A percentile compares a stretch with the other conserved stretches of the same genome.
phyloP scores from a whole-genome alignment of 805 yeast species.

The Lachancea sp. region DNA sequence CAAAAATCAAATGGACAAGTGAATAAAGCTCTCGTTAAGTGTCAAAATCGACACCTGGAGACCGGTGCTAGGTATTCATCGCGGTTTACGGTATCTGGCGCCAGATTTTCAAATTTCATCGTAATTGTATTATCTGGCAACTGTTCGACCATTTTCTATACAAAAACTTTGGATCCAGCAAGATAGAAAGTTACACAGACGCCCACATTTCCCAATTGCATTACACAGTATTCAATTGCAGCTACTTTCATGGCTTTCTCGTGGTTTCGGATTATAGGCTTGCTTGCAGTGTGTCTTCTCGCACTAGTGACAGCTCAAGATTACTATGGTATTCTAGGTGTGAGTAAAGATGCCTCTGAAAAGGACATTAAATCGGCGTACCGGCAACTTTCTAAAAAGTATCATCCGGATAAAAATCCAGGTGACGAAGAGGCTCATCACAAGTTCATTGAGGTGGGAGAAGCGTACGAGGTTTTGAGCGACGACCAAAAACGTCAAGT shows the following conservation, averaged over 20 bases:
- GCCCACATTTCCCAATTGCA: too few relatives aligned
- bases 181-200: too few relatives aligned
- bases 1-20: too few relatives aligned
- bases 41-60: too few relatives aligned
- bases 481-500: conserved; percentile 61
- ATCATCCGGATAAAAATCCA: conserved; percentile 92
- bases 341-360: conserved; percentile 61
- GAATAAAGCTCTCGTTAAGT: too few relatives aligned
- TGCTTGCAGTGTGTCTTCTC: conserved; percentile 10
- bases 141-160: too few relatives aligned
- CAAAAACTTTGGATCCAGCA: too few relatives aligned
- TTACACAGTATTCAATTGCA: not conserved
- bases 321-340: conserved; percentile 60
- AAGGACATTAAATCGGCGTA: conserved; percentile 82
- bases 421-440: conserved; percentile 77
- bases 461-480: conserved; percentile 81
- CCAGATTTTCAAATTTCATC: too few relatives aligned
- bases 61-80: too few relatives aligned
- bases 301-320: conserved; percentile 35
- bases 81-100: not conserved
- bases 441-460: conserved; percentile 83
- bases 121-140: too few relatives aligned
- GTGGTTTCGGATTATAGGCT: conserved; percentile 5
- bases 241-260: conserved; percentile 7
- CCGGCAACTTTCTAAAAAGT: conserved; percentile 71